Conservation (phyloP, 1,139 yeast genomes). For the Geotrichum cucujoidarum region DNA sequence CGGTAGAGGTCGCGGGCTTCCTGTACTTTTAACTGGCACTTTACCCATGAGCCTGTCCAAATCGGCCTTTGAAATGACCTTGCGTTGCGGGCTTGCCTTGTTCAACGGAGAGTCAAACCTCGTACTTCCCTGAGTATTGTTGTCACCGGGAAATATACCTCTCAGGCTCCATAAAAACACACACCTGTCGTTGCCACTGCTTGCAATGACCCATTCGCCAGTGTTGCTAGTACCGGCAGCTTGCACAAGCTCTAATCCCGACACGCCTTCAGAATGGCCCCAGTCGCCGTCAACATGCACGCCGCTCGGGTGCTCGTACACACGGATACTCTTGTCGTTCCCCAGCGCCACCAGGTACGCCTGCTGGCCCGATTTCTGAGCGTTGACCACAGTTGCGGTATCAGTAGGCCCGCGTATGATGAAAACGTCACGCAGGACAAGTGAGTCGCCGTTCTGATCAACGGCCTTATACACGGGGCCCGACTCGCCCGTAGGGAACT, state of each 20-base stretch:
- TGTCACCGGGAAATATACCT: background rate
- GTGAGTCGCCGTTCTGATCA: constrained; percentile 28
- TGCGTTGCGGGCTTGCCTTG: constrained; percentile 23
- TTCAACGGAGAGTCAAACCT: background rate
- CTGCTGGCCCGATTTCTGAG: constrained; percentile 23
- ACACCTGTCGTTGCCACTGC: constrained; percentile 32
- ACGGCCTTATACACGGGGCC: constrained; percentile 42
- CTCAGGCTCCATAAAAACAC: constrained; percentile 28
- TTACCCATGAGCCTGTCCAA: constrained; percentile 7
- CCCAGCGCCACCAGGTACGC: constrained; percentile 43
- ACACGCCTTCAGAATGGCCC: constrained; percentile 62
- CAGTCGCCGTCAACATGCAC: constrained; percentile 47
- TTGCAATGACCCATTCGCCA: constrained; percentile 25
- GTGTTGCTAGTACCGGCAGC: constrained; percentile 2
- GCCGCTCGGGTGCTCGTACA: constrained; percentile 46
- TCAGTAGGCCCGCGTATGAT: constrained; percentile 2
- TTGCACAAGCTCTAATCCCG: constrained; percentile 39
- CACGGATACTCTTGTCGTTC: constrained; percentile 54
- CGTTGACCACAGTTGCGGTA: constrained; percentile 18
- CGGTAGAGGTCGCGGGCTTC: background rate
- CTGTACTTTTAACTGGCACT: constrained; percentile 19
- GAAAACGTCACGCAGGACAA: constrained; percentile 29
- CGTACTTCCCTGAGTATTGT: background rate
- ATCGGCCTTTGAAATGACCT: constrained; percentile 25
- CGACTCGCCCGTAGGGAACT: constrained; percentile 38